These are phyloP conservation scores for Ophiostoma perfectum DNA, from an alignment of 2,329 filamentous ascomycete genomes.

Conservation along the genomic window DNA sequence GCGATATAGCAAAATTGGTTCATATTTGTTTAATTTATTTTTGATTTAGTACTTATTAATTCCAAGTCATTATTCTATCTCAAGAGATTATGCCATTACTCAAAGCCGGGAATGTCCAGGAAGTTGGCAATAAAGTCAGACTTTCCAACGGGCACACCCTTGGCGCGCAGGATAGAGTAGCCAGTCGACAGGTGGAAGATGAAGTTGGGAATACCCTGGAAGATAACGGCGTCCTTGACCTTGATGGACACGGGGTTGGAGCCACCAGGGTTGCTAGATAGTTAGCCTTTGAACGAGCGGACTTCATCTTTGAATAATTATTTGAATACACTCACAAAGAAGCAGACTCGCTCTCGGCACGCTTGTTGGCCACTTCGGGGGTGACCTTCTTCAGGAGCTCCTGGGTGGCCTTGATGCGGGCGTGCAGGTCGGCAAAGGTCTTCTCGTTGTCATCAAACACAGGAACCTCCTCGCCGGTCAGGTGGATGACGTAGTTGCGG, in stretches of 20 bases:
- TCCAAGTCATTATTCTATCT: background rate
- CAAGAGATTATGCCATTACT: background rate
- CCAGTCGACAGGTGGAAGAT: conserved; percentile 54
- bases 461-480: conserved; percentile 28
- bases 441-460: conserved; percentile 31
- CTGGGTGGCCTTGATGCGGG: conserved; percentile 30
- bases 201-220: conserved; percentile 50
- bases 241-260: conserved; percentile 21
- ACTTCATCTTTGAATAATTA: background rate
- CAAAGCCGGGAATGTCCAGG: conserved; percentile 18
- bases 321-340: conserved; percentile 14
- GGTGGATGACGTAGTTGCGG: conserved; percentile 29
- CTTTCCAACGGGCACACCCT: conserved; percentile 56
- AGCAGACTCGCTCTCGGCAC: conserved; percentile 25
- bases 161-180: conserved; percentile 51
- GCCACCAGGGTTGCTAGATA: conserved; percentile 14
- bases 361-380: conserved; percentile 28
- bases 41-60: too few relatives aligned
- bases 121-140: conserved; percentile 42
- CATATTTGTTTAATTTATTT: background rate
- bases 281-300: conserved; percentile 4
- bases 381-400: conserved; percentile 32
- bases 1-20: background rate
- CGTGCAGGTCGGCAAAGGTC: conserved; percentile 34
- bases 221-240: conserved; percentile 38